Evolutionary conservation across 805 yeast species (phyloP).

Genomic region (Schwanniomyces yamadae): DNA sequence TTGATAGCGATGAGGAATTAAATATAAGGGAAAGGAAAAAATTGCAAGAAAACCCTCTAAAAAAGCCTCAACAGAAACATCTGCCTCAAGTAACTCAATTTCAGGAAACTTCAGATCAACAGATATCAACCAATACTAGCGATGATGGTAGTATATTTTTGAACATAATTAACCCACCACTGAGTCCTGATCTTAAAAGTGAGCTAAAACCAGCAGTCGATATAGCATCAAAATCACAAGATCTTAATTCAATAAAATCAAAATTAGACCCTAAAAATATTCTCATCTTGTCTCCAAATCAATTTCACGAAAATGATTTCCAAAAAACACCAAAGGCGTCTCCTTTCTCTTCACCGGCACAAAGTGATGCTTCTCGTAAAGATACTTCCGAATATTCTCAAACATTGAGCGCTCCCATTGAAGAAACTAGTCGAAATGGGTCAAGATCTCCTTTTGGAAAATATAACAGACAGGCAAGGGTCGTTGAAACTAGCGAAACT

Average conservation of each 20-base stretch:
- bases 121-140: background rate
- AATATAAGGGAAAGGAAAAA: slow-evolving; percentile 9
- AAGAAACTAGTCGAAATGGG: slow-evolving; percentile 5
- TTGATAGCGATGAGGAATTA: slow-evolving; percentile 40
- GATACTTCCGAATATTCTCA: slow-evolving; percentile 10
- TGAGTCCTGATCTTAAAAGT: slow-evolving; percentile 6
- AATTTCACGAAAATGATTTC: slow-evolving; percentile 33
- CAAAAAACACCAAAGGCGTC: slow-evolving; percentile 19
- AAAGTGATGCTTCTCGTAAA: slow-evolving; percentile 11
- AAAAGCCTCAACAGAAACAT: background rate
- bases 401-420: too few relatives aligned
- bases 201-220: slow-evolving; percentile 4
- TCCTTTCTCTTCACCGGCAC: slow-evolving; percentile 6
- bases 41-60: background rate
- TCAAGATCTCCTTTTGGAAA: slow-evolving; percentile 42
- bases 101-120: too few relatives aligned
- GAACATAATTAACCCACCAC: slow-evolving; percentile 18
- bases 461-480: slow-evolving; percentile 45
- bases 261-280: slow-evolving; percentile 29
- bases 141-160: slow-evolving; percentile 17
- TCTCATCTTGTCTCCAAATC: slow-evolving; percentile 39
- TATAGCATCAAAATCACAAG: slow-evolving; percentile 1
- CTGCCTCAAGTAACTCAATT: background rate
- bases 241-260: slow-evolving; percentile 9
- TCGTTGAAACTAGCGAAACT: slow-evolving; percentile 36